Base-by-base conservation (phyloP, 768 basidiomycete species). In the Termitomyces sp. region DNA sequence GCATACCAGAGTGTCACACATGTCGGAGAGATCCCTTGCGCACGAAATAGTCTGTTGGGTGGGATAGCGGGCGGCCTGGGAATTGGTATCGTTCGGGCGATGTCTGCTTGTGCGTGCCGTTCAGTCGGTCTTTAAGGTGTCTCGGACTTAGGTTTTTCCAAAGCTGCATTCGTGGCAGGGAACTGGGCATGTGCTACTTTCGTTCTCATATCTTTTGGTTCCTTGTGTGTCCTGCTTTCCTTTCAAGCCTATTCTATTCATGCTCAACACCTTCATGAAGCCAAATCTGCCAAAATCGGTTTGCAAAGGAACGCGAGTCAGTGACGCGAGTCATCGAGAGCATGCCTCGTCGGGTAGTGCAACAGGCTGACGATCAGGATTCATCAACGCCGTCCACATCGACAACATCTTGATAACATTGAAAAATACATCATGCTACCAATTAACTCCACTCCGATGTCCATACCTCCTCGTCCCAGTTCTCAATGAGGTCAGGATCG, bases 141-240 rank as follows among this genome's bases (percentile, higher is more conserved):
- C 14, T 28, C 23, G 37, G 21, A 19, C 27, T 48, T 34, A 59
- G 23, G 6, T 17, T 1, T 9, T 10, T 55, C 34, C 23, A 9
- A 56, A 88, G 90, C 76, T 32, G 77, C 83, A 1, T 76, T 88
- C 56, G 76, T 82, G 39, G 89, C 88, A 37, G 85, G 81, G 3
- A 83, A 90, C 66, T 93, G 91, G 91, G 89, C 86, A 14, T 77
- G 90, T 19, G 88, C 82, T 6, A 85, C 89, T 2, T 93, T 89
- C 58, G 83, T 76, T 12, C 28, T 27, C 47, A 14, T 41, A 30
- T 59, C 30, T 28, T 21, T 52, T 17, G 44, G 32, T 43, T 40
- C 43, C 27, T 55, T 55, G 44, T 91, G 60, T 59, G 83, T 75
- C 16, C 32, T 23, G 48, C 12, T 32, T 32, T 59, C 25, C 23